Conservation (phyloP, 2,329 filamentous ascomycete genomes). For the Rhynchosporium graminicola region DNA sequence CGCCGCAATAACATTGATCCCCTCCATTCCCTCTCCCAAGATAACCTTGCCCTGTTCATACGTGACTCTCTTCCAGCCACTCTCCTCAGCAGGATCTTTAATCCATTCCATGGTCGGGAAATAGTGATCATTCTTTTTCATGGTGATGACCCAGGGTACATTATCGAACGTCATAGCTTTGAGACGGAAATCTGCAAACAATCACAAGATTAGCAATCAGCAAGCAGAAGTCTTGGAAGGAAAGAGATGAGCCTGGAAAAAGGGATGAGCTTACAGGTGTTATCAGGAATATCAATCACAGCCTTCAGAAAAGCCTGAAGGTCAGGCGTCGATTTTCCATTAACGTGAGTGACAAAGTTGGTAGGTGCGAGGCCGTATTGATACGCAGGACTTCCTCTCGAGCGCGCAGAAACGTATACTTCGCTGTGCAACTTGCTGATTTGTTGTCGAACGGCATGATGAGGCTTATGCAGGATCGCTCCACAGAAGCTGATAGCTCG, state of each 20-base stretch:
- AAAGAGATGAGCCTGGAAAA: conserved; percentile 14
- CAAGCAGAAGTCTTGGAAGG: neutral
- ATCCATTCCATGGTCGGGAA: conserved; percentile 72
- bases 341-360: conserved; percentile 97
- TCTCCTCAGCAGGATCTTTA: conserved; percentile 59
- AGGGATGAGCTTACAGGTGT: conserved; percentile 67
- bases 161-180: conserved; percentile 99
- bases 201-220: too few species aligned
- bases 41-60: conserved; percentile 58
- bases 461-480: conserved; percentile 87
- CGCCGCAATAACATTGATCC: conserved; percentile 35
- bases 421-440: conserved; percentile 96
- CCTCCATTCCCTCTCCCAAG: conserved; percentile 52
- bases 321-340: conserved; percentile 81
- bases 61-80: conserved; percentile 63
- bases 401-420: conserved; percentile 89
- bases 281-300: conserved; percentile 87
- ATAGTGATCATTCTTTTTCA: conserved; percentile 99
- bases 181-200: conserved; percentile 75
- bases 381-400: conserved; percentile 79
- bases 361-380: conserved; percentile 93
- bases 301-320: conserved; percentile 78
- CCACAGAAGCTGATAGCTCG: conserved; percentile 94
- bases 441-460: conserved; percentile 95
- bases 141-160: conserved; percentile 98